These are phyloP conservation scores for Nakaseomyces bracarensis DNA, from an alignment of 1,139 yeast species.

Conservation along the genomic window DNA sequence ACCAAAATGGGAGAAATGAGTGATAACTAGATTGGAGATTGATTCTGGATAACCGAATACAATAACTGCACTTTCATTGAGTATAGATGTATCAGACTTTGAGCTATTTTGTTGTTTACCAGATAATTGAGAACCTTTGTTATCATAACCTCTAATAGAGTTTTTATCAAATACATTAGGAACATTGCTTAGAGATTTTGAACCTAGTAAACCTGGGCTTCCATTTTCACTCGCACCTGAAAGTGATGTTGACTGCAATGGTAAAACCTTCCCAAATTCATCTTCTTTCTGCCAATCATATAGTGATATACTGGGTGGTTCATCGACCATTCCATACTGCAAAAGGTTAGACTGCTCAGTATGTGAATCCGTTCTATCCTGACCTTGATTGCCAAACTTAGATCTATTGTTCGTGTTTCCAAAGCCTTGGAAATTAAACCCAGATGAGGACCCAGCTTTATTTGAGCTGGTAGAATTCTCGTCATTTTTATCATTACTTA, in stretches of 20 bases:
- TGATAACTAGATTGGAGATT: slow-evolving; percentile 56
- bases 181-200: slow-evolving; percentile 6
- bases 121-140: slow-evolving; percentile 17
- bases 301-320: slow-evolving; percentile 55
- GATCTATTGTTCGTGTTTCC: background rate
- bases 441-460: slow-evolving; percentile 3
- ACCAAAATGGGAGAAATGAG: slow-evolving; percentile 76
- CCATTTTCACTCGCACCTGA: background rate
- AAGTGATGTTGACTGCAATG: slow-evolving; percentile 11
- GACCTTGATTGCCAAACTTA: background rate
- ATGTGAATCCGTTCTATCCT: background rate
- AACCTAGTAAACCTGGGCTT: background rate
- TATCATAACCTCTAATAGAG: slow-evolving; percentile 10
- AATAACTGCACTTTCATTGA: slow-evolving; percentile 56
- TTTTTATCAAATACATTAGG: slow-evolving; percentile 38
- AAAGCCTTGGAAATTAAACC: background rate
- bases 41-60: slow-evolving; percentile 87
- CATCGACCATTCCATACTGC: slow-evolving; percentile 16
- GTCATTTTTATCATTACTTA: background rate
- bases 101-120: slow-evolving; percentile 16
- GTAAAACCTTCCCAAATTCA: slow-evolving; percentile 26
- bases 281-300: slow-evolving; percentile 40
- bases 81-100: slow-evolving; percentile 16
- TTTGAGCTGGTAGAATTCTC: slow-evolving; percentile 28
- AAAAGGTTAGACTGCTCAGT: background rate